These are phyloP conservation scores for Steccherinum ochraceum DNA, from an alignment of 768 basidiomycete genomes.

Conservation along the genomic window DNA sequence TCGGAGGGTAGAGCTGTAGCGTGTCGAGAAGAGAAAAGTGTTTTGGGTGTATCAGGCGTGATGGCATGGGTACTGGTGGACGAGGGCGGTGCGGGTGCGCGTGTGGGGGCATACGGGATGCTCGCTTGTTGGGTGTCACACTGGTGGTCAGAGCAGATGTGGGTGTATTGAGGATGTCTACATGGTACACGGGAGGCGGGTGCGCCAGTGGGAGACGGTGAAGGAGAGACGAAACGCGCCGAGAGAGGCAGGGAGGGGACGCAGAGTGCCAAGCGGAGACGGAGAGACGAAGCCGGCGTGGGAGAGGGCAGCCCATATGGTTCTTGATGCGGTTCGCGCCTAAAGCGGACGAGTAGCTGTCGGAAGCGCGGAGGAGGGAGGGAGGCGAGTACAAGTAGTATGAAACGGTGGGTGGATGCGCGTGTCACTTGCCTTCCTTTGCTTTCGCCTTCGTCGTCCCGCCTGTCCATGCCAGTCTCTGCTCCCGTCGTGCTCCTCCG, in stretches of 20 bases:
- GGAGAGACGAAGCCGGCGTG: background rate
- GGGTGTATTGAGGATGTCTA: background rate
- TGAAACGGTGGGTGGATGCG: background rate
- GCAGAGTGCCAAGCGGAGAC: background rate
- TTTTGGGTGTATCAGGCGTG: background rate
- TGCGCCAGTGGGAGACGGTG: background rate
- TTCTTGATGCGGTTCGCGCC: slow-evolving; percentile 1
- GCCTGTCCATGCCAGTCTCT: background rate
- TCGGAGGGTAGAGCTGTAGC: too few relatives aligned
- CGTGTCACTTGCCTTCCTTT: slow-evolving; percentile 4
- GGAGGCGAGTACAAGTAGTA: background rate
- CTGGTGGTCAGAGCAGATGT: too few relatives aligned
- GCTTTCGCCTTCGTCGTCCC: slow-evolving; percentile 6
- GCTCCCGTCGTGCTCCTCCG: background rate
- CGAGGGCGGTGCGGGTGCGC: background rate
- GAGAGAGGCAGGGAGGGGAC: too few relatives aligned
- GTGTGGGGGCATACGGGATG: background rate
- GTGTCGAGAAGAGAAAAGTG: too few relatives aligned
- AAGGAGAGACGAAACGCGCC: too few relatives aligned
- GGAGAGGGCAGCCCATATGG: background rate
- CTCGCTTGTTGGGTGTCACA: too few relatives aligned
- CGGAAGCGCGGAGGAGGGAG: too few relatives aligned
- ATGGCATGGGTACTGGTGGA: background rate
- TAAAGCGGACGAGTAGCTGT: background rate
- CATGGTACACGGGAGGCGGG: background rate